Conservation (phyloP, 495 filamentous ascomycete genomes). For the Tuber melanosporum region DNA sequence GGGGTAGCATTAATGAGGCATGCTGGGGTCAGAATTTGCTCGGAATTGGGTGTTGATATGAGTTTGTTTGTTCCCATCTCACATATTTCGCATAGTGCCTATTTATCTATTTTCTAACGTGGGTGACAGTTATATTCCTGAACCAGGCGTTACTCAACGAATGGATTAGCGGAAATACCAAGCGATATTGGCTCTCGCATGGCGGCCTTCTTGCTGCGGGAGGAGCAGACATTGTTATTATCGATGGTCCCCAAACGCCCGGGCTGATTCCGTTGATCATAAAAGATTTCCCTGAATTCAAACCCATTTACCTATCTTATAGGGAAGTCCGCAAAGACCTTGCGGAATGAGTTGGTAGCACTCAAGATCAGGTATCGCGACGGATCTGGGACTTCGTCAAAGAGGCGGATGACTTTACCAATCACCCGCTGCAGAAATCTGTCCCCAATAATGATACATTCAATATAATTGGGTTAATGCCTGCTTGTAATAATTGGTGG, state of each 20-base stretch:
- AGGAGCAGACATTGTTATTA: conserved; percentile 73
- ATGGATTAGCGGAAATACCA: conserved; percentile 73
- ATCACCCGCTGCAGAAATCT: conserved; percentile 59
- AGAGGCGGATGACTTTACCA: conserved; percentile 70
- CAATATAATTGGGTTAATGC: conserved; percentile 64
- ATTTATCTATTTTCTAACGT: conserved; percentile 5
- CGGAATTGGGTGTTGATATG: conserved; percentile 60
- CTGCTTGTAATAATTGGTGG: conserved; percentile 77
- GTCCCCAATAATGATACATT: too few species aligned
- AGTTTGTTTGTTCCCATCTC: conserved; percentile 60
- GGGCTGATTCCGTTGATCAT: conserved; percentile 72
- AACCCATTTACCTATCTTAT: conserved; percentile 73
- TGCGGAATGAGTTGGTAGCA: conserved; percentile 54
- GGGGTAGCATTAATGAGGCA: conserved; percentile 86
- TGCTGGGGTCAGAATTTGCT: conserved; percentile 68
- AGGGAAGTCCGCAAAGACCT: conserved; percentile 80
- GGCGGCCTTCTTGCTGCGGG: conserved; percentile 69
- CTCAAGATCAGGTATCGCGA: conserved; percentile 69
- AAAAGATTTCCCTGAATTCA: conserved; percentile 59
- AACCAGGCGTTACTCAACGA: conserved; percentile 56
- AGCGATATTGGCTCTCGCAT: conserved; percentile 64
- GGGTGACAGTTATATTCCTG: conserved; percentile 60
- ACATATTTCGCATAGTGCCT: not conserved
- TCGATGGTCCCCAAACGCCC: conserved; percentile 90
- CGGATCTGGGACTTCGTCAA: conserved; percentile 70